A percentile compares a stretch with the other conserved stretches of the same genome.
These are phyloP conservation scores for Theobroma cacao DNA, from an alignment of 345 rosid genomes.

Conservation along the genomic window DNA sequence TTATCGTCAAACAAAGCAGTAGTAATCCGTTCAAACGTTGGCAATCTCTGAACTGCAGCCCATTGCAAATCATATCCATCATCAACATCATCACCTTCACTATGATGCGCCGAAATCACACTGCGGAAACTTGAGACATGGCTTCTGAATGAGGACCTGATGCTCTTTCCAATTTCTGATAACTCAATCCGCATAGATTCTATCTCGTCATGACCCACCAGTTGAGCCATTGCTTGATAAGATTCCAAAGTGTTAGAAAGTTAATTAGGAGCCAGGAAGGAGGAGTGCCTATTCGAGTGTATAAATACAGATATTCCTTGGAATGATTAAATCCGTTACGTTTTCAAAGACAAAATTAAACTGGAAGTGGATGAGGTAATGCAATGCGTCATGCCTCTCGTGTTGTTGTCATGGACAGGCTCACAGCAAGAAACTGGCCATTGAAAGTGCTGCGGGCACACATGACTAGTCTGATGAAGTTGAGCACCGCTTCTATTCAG, in stretches of 20 bases:
- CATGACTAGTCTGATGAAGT: neutral
- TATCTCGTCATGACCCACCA: slow-evolving; percentile 33
- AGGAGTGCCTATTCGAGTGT: too few species aligned
- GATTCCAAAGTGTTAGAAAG: neutral
- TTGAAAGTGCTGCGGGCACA: neutral
- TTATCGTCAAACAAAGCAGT: neutral
- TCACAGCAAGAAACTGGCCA: neutral
- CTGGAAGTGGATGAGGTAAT: neutral
- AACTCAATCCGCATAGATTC: slow-evolving; percentile 39
- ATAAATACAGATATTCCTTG: neutral
- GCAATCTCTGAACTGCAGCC: neutral
- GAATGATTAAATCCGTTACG: neutral
- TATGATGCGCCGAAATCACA: neutral
- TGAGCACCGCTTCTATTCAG: neutral
- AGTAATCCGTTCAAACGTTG: neutral
- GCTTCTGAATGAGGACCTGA: slow-evolving; percentile 37
- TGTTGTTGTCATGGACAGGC: neutral
- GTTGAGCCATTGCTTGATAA: slow-evolving; percentile 22
- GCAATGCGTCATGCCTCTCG: neutral
- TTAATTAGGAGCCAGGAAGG: neutral
- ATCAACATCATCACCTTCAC: slow-evolving; percentile 4
- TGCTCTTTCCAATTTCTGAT: slow-evolving; percentile 42
- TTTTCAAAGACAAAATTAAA: neutral
- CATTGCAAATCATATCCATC: neutral
- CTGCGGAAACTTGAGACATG: slow-evolving; percentile 22